phyloP scores from a whole-genome alignment of 805 yeast species.

The Priceomyces fermenticarens region DNA sequence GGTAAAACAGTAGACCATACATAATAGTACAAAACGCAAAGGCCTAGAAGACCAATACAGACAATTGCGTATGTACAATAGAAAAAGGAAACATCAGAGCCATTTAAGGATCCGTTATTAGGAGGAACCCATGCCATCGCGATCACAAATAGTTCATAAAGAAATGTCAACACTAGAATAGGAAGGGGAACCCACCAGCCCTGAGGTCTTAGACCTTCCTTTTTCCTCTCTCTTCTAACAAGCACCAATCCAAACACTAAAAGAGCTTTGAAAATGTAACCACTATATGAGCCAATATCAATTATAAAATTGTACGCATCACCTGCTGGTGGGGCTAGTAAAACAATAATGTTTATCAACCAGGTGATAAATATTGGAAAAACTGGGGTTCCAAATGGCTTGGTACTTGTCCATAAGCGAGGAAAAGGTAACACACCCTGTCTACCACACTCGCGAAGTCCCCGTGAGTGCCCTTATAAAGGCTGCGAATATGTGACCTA shows the following conservation, averaged over 20 bases:
- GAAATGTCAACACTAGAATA: slow-evolving; percentile 25
- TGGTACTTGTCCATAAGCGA: slow-evolving; percentile 24
- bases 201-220: slow-evolving; percentile 27
- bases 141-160: slow-evolving; percentile 36
- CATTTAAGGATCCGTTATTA: slow-evolving; percentile 31
- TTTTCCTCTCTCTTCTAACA: slow-evolving; percentile 28
- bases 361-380: slow-evolving; percentile 23
- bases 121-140: slow-evolving; percentile 45
- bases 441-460: slow-evolving; percentile 31
- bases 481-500: slow-evolving; percentile 28
- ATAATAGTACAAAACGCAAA: slow-evolving; percentile 32
- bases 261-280: slow-evolving; percentile 25
- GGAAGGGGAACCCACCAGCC: slow-evolving; percentile 35
- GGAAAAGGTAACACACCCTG: slow-evolving; percentile 32
- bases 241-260: slow-evolving; percentile 24
- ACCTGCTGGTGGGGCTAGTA: slow-evolving; percentile 33
- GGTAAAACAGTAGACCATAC: slow-evolving; percentile 38
- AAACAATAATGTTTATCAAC: slow-evolving; percentile 22
- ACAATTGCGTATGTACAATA: slow-evolving; percentile 41
- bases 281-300: slow-evolving; percentile 27
- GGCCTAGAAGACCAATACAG: slow-evolving; percentile 28
- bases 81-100: slow-evolving; percentile 41
- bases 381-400: slow-evolving; percentile 30
- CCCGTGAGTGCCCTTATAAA: slow-evolving; percentile 27
- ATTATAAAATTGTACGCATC: slow-evolving; percentile 32